These are phyloP conservation scores for Verbena officinalis DNA, from an alignment of 257 asterid species.

Conservation along the genomic window DNA sequence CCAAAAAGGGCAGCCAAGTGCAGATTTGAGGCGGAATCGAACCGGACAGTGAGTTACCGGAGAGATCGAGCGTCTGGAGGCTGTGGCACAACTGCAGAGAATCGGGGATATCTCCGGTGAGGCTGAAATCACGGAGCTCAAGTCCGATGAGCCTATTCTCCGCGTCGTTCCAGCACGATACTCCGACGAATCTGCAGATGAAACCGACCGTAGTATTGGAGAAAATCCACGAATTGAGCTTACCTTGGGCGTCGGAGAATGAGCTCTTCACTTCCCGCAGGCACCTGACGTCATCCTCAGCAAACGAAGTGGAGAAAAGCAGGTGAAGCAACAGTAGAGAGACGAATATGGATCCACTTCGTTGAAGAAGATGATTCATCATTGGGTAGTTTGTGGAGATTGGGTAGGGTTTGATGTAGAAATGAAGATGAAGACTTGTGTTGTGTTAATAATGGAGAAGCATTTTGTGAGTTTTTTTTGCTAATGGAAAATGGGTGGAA, in stretches of 20 bases:
- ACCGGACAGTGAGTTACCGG: conserved; percentile 61
- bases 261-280: conserved; percentile 60
- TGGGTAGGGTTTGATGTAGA: conserved; percentile 19
- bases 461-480: conserved; percentile 18
- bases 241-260: conserved; percentile 46
- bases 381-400: conserved; percentile 6
- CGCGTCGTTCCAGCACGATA: conserved; percentile 73
- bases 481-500: conserved; percentile 24
- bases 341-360: conserved; percentile 17
- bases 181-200: conserved; percentile 68
- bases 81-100: conserved; percentile 60
- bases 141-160: conserved; percentile 65
- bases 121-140: conserved; percentile 53
- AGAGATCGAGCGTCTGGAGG: conserved; percentile 72
- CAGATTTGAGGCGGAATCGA: conserved; percentile 61
- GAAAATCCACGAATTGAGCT: conserved; percentile 60
- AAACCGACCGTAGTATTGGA: conserved; percentile 53
- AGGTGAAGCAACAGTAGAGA: conserved; percentile 33
- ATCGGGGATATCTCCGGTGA: conserved; percentile 55
- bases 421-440: no score
- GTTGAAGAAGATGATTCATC: conserved; percentile 27
- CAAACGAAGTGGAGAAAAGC: conserved; percentile 27
- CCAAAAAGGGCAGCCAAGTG: conserved; percentile 76
- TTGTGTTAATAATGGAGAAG: conserved; percentile 30
- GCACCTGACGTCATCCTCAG: conserved; percentile 76